These are phyloP conservation scores for Aspergillus ochraceoroseus DNA, from an alignment of 2,329 filamentous ascomycete genomes.

Conservation along the genomic window DNA sequence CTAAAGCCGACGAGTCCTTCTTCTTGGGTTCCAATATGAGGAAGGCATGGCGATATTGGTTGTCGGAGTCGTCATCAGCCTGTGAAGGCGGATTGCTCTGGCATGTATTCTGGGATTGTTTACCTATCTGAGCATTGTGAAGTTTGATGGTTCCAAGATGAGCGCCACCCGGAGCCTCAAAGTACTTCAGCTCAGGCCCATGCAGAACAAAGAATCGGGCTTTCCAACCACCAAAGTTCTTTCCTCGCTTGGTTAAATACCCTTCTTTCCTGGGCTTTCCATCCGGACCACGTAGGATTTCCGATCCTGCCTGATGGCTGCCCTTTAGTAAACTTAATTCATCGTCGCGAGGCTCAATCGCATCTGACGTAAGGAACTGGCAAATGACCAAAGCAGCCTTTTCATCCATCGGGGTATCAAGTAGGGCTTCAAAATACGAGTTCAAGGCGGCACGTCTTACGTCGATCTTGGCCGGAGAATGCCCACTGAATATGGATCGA, in stretches of 20 bases:
- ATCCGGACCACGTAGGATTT: conserved; percentile 50
- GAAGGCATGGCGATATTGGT: conserved; percentile 95
- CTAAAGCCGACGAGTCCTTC: conserved; percentile 81
- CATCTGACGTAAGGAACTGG: conserved; percentile 71
- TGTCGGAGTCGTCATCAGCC: conserved; percentile 69
- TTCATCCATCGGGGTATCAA: conserved; percentile 77
- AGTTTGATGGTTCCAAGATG: conserved; percentile 93
- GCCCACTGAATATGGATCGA: conserved; percentile 78
- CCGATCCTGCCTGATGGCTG: conserved; percentile 29
- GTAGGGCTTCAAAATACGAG: conserved; percentile 74
- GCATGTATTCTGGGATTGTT: conserved; percentile 66
- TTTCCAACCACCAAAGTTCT: conserved; percentile 99
- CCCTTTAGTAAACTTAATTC: conserved; percentile 49
- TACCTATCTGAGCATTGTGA: conserved; percentile 84
- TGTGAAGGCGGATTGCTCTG: conserved; percentile 58
- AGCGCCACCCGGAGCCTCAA: conserved; percentile 81
- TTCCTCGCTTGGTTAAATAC: conserved; percentile 92
- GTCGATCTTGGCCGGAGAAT: conserved; percentile 90
- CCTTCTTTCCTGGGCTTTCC: conserved; percentile 72
- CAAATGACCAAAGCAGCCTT: conserved; percentile 74
- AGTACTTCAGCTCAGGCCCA: conserved; percentile 75
- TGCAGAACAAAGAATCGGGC: conserved; percentile 68
- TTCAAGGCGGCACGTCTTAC: conserved; percentile 76
- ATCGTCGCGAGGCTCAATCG: conserved; percentile 52
- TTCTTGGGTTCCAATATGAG: conserved; percentile 92